A percentile compares a stretch with the other conserved stretches of the same genome.
Evolutionary conservation across 83 land plant species (phyloP).

Genomic region (Picea abies): DNA sequence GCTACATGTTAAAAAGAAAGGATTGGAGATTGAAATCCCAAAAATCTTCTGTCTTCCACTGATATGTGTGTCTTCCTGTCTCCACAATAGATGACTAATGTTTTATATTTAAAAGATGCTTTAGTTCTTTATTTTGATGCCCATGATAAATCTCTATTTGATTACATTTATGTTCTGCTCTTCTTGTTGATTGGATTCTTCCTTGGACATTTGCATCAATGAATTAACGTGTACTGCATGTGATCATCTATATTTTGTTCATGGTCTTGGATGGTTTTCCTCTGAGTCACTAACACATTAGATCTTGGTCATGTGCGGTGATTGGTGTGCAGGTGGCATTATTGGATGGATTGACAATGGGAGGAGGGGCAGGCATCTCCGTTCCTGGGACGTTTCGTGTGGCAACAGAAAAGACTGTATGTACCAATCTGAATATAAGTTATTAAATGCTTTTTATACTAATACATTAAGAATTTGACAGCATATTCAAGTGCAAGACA

Average conservation of each 20-base stretch:
- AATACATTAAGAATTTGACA: not conserved
- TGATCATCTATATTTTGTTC: not conserved
- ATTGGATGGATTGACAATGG: conserved; percentile 88
- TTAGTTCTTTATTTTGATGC: not conserved
- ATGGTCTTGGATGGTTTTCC: not conserved
- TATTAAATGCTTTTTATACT: not conserved
- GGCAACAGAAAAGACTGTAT: conserved; percentile 86
- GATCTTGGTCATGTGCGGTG: not conserved
- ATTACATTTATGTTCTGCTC: not conserved
- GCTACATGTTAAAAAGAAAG: not conserved
- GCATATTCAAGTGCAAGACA: not conserved
- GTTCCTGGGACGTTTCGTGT: conserved; percentile 74
- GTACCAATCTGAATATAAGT: conserved; percentile 12
- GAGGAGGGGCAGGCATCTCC: conserved; percentile 79
- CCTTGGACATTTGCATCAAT: not conserved
- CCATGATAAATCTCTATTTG: not conserved
- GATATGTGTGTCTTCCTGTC: not conserved
- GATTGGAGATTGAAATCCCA: not conserved
- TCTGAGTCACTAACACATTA: not conserved
- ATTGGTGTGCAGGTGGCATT: conserved; percentile 64
- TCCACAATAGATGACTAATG: not conserved
- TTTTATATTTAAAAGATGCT: not conserved
- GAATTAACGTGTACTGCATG: no score
- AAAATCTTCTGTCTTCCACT: not conserved
- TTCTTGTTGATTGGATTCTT: not conserved